Conservation (phyloP, 495 filamentous ascomycete species). For the Podospora comata region DNA sequence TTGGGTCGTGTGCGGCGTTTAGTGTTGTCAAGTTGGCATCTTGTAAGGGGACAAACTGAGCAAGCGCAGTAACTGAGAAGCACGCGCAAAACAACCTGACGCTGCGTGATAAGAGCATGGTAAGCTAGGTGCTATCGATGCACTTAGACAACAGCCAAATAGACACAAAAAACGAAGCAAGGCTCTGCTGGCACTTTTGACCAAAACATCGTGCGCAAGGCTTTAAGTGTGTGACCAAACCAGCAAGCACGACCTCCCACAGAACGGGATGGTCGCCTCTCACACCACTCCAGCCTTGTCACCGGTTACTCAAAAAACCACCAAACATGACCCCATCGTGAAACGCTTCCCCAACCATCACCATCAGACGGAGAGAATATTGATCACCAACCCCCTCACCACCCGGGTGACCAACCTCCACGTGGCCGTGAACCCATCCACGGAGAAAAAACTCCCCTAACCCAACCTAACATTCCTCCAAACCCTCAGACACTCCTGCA, state of each 20-base stretch:
- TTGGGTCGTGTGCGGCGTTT: constrained; percentile 35
- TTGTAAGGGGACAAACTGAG: not conserved
- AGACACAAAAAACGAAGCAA: not conserved
- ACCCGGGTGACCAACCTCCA: not conserved
- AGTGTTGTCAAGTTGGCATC: not conserved
- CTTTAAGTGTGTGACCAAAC: not conserved
- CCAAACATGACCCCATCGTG: not conserved
- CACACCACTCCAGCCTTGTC: not conserved
- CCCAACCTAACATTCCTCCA: constrained; percentile 55
- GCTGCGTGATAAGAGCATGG: not conserved
- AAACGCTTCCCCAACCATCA: not conserved
- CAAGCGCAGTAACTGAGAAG: not conserved
- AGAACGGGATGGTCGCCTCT: not conserved
- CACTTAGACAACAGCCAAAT: too few relatives aligned
- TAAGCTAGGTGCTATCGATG: not conserved
- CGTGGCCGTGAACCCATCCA: not conserved
- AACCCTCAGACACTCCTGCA: constrained; percentile 59
- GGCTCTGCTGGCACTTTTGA: not conserved
- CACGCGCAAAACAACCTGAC: not conserved
- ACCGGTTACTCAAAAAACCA: not conserved
- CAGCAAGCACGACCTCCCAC: not conserved
- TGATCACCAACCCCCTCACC: not conserved
- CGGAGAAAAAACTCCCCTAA: not conserved
- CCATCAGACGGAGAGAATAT: not conserved
- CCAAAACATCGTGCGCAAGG: not conserved